Evolutionary conservation across 129 eudicot genomes (phyloP).

Genomic region (Heracleum sosnowskyi): DNA sequence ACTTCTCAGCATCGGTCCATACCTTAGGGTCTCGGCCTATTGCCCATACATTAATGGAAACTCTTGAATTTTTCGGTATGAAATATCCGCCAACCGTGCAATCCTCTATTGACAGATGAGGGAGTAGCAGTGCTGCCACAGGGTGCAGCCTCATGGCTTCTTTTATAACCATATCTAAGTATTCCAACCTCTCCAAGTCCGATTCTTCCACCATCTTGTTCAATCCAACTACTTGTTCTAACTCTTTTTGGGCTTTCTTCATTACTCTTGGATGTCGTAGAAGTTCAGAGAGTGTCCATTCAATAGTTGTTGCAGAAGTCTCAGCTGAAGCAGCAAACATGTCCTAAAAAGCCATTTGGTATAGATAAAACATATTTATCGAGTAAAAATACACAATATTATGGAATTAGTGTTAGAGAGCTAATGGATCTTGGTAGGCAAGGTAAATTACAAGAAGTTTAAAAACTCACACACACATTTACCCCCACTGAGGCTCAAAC

Average conservation of each 20-base stretch:
- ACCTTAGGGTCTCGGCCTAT: constrained; percentile 37
- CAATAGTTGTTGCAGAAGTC: constrained; percentile 26
- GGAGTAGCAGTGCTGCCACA: constrained; percentile 27
- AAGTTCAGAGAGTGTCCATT: constrained; percentile 40
- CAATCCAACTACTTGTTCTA: constrained; percentile 32
- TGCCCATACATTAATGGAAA: constrained; percentile 26
- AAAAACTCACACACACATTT: too few relatives aligned
- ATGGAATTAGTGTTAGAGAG: too few relatives aligned
- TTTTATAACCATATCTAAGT: constrained; percentile 41
- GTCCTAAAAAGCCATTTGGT: constrained; percentile 16
- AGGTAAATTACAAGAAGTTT: too few relatives aligned
- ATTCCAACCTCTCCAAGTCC: constrained; percentile 25
- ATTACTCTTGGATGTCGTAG: constrained; percentile 20
- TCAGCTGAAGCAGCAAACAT: constrained; percentile 29
- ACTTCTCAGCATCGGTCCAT: constrained; percentile 40
- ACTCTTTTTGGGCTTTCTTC: constrained; percentile 28
- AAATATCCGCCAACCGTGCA: constrained; percentile 20
- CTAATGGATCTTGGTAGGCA: too few relatives aligned
- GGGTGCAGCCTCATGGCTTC: constrained; percentile 51
- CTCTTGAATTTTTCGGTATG: constrained; percentile 33
- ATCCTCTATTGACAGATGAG: constrained; percentile 29
- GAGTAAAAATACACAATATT: not conserved
- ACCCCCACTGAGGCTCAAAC: too few relatives aligned
- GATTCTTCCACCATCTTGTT: constrained; percentile 36
- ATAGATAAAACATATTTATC: not conserved